phyloP scores from a whole-genome alignment of 2,329 filamentous ascomycete genomes.

The Blastomyces silverae region DNA sequence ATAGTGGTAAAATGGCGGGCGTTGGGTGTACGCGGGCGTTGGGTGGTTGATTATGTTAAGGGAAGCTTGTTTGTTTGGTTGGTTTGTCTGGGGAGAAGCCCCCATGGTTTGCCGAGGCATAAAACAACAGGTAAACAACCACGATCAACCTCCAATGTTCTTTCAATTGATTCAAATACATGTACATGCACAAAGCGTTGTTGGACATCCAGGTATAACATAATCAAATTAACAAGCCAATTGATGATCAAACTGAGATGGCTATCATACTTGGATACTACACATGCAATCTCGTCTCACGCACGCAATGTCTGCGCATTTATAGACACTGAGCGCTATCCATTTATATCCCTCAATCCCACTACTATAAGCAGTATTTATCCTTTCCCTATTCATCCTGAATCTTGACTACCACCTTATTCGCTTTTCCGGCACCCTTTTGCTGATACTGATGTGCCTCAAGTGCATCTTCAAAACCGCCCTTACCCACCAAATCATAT shows the following conservation, averaged over 20 bases:
- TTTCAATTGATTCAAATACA: not conserved
- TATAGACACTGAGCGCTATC: not conserved
- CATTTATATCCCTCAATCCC: not conserved
- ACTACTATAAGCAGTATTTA: too few relatives aligned
- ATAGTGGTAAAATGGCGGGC: not conserved
- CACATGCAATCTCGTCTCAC: too few relatives aligned
- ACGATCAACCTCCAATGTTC: not conserved
- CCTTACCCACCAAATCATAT: constrained; percentile 24
- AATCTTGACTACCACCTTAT: constrained; percentile 26
- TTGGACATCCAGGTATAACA: too few relatives aligned
- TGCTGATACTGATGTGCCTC: constrained; percentile 24
- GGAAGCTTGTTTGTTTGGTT: constrained; percentile 2
- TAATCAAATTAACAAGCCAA: too few relatives aligned
- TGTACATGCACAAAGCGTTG: too few relatives aligned
- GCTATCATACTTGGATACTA: too few relatives aligned
- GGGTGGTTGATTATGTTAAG: not conserved
- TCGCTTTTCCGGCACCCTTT: constrained; percentile 22
- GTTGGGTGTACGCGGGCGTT: not conserved
- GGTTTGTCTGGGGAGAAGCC: not conserved
- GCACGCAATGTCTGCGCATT: too few relatives aligned
- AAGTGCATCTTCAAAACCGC: constrained; percentile 24
- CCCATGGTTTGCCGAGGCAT: not conserved
- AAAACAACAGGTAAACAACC: too few relatives aligned
- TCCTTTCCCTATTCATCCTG: constrained; percentile 18
- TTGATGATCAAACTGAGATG: too few relatives aligned